Percentiles rank a stretch among this genome's conserved stretches.
Conservation (phyloP, 2,329 filamentous ascomycete genomes). For the Madurella mycetomatis region DNA sequence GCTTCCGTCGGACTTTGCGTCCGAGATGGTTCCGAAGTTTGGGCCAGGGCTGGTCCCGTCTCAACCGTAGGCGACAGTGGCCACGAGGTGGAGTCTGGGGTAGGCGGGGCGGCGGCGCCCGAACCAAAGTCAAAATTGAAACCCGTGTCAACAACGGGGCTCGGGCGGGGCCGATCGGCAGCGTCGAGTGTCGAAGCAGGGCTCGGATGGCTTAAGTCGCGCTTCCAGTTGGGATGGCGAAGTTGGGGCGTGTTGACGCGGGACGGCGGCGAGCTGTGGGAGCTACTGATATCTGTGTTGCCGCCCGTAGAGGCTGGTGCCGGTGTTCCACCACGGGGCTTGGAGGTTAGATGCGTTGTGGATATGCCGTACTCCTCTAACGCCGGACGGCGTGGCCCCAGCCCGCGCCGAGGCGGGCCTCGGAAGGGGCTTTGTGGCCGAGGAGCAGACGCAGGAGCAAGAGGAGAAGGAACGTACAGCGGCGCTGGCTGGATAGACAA, state of each 20-base stretch:
- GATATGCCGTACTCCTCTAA: slow-evolving; percentile 24
- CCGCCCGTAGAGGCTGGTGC: slow-evolving; percentile 10
- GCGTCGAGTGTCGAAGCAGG: slow-evolving; percentile 9
- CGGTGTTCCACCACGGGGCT: slow-evolving; percentile 8
- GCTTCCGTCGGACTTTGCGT: neutral
- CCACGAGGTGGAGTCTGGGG: slow-evolving; percentile 23
- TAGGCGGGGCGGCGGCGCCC: slow-evolving; percentile 15
- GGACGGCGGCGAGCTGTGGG: slow-evolving; percentile 14
- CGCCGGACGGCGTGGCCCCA: slow-evolving; percentile 19
- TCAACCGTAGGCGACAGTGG: slow-evolving; percentile 16
- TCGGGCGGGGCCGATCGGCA: slow-evolving; percentile 8
- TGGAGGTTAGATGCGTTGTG: slow-evolving; percentile 9
- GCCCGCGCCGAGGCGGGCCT: slow-evolving; percentile 8
- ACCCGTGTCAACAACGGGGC: slow-evolving; percentile 19
- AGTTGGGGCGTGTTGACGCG: slow-evolving; percentile 23
- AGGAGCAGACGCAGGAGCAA: neutral
- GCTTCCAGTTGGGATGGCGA: slow-evolving; percentile 12
- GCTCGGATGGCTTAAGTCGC: slow-evolving; percentile 10
- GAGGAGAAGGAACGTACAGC: slow-evolving; percentile 11
- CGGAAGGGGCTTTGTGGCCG: slow-evolving; percentile 19
- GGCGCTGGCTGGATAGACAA: slow-evolving; percentile 23
- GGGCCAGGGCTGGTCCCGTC: neutral
- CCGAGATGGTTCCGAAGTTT: neutral
- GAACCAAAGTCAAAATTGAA: slow-evolving; percentile 28
- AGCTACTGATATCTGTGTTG: slow-evolving; percentile 13